phyloP scores from a whole-genome alignment of 2,329 filamentous ascomycete species.

The Penicillium expansum region DNA sequence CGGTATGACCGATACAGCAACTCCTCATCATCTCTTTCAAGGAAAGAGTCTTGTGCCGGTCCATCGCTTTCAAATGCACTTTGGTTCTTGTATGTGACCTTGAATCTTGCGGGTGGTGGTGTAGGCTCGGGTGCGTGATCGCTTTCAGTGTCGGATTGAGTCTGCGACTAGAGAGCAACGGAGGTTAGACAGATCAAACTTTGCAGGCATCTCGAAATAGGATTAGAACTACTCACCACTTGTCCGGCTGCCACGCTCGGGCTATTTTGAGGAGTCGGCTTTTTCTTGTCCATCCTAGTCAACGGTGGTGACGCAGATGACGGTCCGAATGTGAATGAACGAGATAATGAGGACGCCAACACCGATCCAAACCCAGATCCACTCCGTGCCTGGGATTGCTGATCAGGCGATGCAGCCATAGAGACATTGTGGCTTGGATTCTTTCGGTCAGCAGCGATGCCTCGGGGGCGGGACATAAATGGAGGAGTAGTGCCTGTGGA shows the following conservation, averaged over 20 bases:
- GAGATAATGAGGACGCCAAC: constrained; percentile 46
- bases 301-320: constrained; percentile 45
- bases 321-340: constrained; percentile 45
- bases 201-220: constrained; percentile 25
- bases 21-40: constrained; percentile 49
- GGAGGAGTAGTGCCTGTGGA: constrained; percentile 56
- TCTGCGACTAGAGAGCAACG: constrained; percentile 31
- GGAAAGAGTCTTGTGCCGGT: constrained; percentile 46
- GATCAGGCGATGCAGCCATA: constrained; percentile 44
- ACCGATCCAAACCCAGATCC: constrained; percentile 43
- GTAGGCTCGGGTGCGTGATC: constrained; percentile 30
- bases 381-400: constrained; percentile 38
- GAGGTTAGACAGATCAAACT: constrained; percentile 31
- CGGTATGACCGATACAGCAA: constrained; percentile 54
- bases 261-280: constrained; percentile 38
- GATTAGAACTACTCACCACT: constrained; percentile 30
- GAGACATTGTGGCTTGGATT: constrained; percentile 42
- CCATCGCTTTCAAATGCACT: constrained; percentile 56
- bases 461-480: constrained; percentile 41
- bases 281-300: constrained; percentile 35
- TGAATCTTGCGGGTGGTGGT: constrained; percentile 39
- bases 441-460: constrained; percentile 42
- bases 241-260: constrained; percentile 28
- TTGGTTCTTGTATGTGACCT: constrained; percentile 56
- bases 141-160: constrained; percentile 41